Evolutionary conservation across 1,139 yeast species (phyloP), one percentile per base, ranked within the genome.

Genomic region (Kodamaea suecica): DNA sequence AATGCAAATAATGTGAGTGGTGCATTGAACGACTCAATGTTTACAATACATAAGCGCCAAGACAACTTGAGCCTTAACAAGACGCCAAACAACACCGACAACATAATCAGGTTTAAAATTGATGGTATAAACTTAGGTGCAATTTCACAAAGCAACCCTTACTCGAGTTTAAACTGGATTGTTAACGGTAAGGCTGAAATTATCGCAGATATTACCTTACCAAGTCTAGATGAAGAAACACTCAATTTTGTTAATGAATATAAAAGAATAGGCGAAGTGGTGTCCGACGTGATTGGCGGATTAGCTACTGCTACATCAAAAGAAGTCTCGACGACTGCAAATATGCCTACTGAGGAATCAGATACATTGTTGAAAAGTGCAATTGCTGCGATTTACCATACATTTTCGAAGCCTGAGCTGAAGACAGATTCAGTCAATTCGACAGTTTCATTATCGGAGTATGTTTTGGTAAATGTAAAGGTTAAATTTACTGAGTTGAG

Each of bases 1-100:
- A 79, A 79, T 52, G 85, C 88, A 11, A 70, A 70, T 39, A 78
- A 80, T 36, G 80, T 81, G 19, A 78, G 83, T 12, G 94, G 94
- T 1, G 76, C 88, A 1, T 67, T 83, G 10, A 82, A 83, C 49
- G 82, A 82, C 39, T 77, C 92, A 0, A 66, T 84, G 62, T 83
- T 83, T 58, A 81, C 87, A 2, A 71, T 84, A 15, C 92, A 83
- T 48, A 81, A 81, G 40, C 65, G 66, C 38, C 74, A 66, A 44
- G 53, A 53, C 19, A 53, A 39, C 37, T 55, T 52, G 49, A 45
- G 43, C 28, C 49, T 43, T 5, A 47, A 47, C 28, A 61, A 59
- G 32, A 25, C 11, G 8, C 10, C 10, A n/a, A 60, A 60, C 21
- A 68, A 60, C 38, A 59, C 62, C 14, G 49, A 59, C 19, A 54